Evolutionary conservation across 805 yeast species (phyloP), one percentile per base, ranked within the genome.

Genomic region (Millerago galiae): DNA sequence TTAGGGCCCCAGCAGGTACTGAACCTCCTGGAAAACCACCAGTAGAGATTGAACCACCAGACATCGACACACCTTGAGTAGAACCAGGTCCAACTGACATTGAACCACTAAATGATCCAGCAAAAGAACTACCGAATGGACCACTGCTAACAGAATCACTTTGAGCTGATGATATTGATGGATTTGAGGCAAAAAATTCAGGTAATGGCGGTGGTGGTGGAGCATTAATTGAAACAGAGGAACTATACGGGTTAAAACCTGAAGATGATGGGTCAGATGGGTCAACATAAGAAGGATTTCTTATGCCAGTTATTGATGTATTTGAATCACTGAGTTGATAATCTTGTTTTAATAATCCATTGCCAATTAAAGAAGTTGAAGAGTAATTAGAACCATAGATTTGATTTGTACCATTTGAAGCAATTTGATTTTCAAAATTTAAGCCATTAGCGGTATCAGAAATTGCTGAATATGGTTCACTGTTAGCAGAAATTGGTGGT

Each of bases 281-380:
- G 7, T 21, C 24, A 7, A 21, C 24, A 21, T 21, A 21, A 5
- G 24, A 21, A 21, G 24, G 24, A 7, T 21, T 21, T 21, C 24
- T 21, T 4, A 21, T 21, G 24, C 10, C 13, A 8, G 9, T 26
- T 7, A 26, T 26, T 3, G 13, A 26, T 8, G 10, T 26, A 11
- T 10, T 10, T 26, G 10, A 26, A 7, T 26, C 28, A 1, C 5
- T 14, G 24, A 14, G 15, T 12, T 26, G 25, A 26, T n/a, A 15
- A 15, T 16, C 13, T 9, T 11, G 13, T 34, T 34, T 32, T 31
- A 42, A 21, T 18, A 44, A 35, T 5, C 38, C 43, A 12, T 21
- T 21, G 7, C 24, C 24, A 21, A 21, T 21, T 21, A 21, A 21
- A 21, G 24, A 21, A 21, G 4, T 24, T 13, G 44, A 40, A 11